Conservation (phyloP, 352 stramenopile species). For the Phytophthora pluvialis region DNA sequence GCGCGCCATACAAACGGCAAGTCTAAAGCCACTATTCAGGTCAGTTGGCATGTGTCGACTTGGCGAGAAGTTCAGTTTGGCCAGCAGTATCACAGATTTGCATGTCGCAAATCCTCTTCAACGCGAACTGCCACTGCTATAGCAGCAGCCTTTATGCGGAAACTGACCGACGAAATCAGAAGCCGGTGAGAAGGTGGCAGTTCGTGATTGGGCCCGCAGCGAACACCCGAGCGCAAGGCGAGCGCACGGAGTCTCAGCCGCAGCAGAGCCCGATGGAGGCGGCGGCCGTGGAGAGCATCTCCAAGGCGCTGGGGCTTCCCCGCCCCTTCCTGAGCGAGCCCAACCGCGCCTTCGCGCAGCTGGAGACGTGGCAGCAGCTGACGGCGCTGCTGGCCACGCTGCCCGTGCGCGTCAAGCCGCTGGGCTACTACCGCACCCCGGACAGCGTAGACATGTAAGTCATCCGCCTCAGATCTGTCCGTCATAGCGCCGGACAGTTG, state of each 20-base stretch:
- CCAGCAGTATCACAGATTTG: neutral
- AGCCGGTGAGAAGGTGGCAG: conserved; percentile 14
- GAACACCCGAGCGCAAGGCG: neutral
- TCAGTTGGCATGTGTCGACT: neutral
- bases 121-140: neutral
- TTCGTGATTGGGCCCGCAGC: conserved; percentile 9
- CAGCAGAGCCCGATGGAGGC: conserved; percentile 32
- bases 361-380: conserved; percentile 72
- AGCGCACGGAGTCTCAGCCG: neutral
- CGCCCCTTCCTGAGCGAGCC: conserved; percentile 65
- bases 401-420: conserved; percentile 56
- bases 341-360: conserved; percentile 65
- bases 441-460: conserved; percentile 84
- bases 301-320: conserved; percentile 61
- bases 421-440: conserved; percentile 83
- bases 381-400: conserved; percentile 55
- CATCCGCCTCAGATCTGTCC: neutral
- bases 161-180: conserved; percentile 27
- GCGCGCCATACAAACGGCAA: conserved; percentile 20
- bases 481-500: conserved; percentile 7
- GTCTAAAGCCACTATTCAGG: conserved; percentile 5
- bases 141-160: conserved; percentile 11
- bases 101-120: conserved; percentile 3
- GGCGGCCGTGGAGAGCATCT: conserved; percentile 57
- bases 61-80: conserved; percentile 3